These are phyloP conservation scores for Ophiostoma ips DNA, from an alignment of 2,329 filamentous ascomycete genomes.

Conservation along the genomic window DNA sequence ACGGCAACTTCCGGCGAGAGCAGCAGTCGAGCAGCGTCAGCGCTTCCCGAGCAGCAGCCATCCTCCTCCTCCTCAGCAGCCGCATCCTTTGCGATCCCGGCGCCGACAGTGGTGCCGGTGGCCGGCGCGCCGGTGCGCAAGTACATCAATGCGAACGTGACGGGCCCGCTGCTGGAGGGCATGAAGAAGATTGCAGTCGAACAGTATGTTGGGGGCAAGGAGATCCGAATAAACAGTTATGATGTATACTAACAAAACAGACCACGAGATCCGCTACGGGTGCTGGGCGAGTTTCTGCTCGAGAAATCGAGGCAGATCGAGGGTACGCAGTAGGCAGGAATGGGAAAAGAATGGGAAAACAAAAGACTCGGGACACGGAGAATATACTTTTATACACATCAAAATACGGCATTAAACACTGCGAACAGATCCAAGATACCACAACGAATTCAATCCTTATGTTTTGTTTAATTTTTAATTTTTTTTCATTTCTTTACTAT, in stretches of 20 bases:
- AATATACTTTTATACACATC: no score
- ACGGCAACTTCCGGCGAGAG: slow-evolving; percentile 2
- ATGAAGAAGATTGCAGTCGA: slow-evolving; percentile 62
- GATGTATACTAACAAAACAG: slow-evolving; percentile 22
- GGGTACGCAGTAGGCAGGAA: slow-evolving; percentile 11
- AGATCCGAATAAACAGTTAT: not conserved
- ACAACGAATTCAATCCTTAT: not conserved
- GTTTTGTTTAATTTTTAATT: not conserved
- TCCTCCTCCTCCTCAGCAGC: no score
- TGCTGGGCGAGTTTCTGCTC: slow-evolving; percentile 56
- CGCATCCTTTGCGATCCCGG: slow-evolving; percentile 44
- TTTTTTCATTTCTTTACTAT: not conserved
- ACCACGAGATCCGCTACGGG: slow-evolving; percentile 53
- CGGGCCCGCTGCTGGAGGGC: slow-evolving; percentile 53
- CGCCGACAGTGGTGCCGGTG: slow-evolving; percentile 41
- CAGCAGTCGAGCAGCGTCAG: slow-evolving; percentile 41
- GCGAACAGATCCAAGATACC: no score
- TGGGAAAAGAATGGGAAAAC: no score
- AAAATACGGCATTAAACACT: no score
- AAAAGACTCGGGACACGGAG: no score
- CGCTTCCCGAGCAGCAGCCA: slow-evolving; percentile 40
- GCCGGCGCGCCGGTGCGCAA: slow-evolving; percentile 56
- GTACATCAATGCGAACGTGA: slow-evolving; percentile 60
- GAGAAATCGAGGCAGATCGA: slow-evolving; percentile 55
- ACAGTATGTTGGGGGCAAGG: slow-evolving; percentile 37